Evolutionary conservation across 2,329 filamentous ascomycete genomes (phyloP), one percentile per base, ranked within the genome.

Genomic region (Metarhizium brunneum): DNA sequence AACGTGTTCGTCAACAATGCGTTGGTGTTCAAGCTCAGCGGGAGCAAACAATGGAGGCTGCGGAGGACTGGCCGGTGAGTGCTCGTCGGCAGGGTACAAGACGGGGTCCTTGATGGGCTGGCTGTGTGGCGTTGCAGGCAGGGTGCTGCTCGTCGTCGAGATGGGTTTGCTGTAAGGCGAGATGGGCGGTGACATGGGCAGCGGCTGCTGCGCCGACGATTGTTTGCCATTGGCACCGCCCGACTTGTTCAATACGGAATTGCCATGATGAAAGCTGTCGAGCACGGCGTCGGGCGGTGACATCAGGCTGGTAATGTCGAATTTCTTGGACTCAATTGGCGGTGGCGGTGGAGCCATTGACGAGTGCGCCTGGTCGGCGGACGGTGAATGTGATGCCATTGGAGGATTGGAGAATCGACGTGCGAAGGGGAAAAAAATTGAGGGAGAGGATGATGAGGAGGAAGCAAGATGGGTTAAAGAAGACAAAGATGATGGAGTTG

Each of bases 261-360:
- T 20, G 36, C 45, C 45, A 20, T 72, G 69, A 50, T 62, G 68
- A 65, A 84, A 85, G 62, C 68, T 81, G 59, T 85, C 81, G 51
- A 73, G 75, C 38, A 74, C 66, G n/a, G 73, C 72, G 42, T 84
- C 82, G 25, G 82, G 82, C 36, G 83, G 83, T 25, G 83, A 85
- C 77, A 85, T 83, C 56, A 85, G 71, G 58, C 73, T 83, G 70
- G 67, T 76, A 60, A 81, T 79, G 58, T 77, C 73, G 54, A 76
- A 63, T 60, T 77, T 79, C 64, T 73, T 77, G 4, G 61, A 36
- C 25, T 60, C 60, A 52, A 63, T 60, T 43, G 64, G 50, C 25
- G 63, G 55, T 40, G 63, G 62, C 49, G 67, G 66, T 50, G 68
- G 67, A 35, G 63, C 65, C 66, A 67, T 68, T 62, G 65, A 56